Evolutionary conservation across 2,329 filamentous ascomycete species (phyloP), one percentile per base, ranked within the genome.

Genomic region (Sporothrix brunneoviolacea): DNA sequence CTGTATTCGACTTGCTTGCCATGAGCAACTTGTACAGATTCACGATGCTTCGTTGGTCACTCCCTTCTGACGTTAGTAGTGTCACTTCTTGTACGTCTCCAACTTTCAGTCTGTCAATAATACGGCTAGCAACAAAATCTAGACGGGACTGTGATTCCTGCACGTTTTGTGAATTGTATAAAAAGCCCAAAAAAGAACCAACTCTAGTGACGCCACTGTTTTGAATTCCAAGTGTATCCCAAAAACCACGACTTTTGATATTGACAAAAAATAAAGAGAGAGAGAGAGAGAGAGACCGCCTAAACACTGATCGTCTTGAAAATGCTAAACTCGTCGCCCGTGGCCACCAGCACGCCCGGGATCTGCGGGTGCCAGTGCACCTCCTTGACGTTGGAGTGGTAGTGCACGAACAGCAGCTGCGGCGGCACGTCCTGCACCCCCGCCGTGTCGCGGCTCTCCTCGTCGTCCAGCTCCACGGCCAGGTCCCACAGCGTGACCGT

Each of bases 281-380:
- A 41, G 15, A n/a, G 18, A 32, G 30, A 22, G 8, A 28, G 21
- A 46, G 12, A 37, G 27, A 44, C 28, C n/a, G 10, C 27, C 43
- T 37, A 91, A 50, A 91, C 86, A 65, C 84, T 89, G 63, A 91
- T 91, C 2, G 87, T 91, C 66, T 86, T 83, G 70, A 91, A 88
- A 43, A 90, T 82, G 63, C 85, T 88, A 69, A 98, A 96, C 68
- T 84, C 84, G 62, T 90, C 86, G 9, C 93, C 93, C 1, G 93
- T 98, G 2, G 89, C 90, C 70, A 97, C 84, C 54, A 97, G 71
- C 30, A 83, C 83, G 27, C 93, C 93, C 1, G 89, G 87, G 65
- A 97, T 95, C 72, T 98, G 93, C 30, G 86, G 87, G 71, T 97
- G 91, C 91, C 93, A 98, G 71, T 98, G 93, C 33, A 91, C 72